A percentile compares a stretch with the other conserved stretches of the same genome.
Conservation (phyloP, 2,329 filamentous ascomycete genomes). For the Cladosporium sp. region DNA sequence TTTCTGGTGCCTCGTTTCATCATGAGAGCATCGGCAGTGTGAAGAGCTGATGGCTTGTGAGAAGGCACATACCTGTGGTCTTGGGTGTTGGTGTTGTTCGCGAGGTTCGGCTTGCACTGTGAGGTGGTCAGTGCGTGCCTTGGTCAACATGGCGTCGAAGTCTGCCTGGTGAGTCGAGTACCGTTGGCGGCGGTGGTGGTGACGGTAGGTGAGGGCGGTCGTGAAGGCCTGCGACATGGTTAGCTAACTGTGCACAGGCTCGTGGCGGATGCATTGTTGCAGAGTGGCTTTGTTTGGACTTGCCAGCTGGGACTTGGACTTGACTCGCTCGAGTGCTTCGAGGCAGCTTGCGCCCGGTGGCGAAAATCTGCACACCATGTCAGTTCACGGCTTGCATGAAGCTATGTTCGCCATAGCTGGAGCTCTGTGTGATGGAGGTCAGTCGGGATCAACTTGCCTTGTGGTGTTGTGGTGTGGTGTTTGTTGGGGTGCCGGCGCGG, state of each 20-base stretch:
- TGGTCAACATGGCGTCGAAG: not conserved
- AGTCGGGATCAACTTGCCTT: not conserved
- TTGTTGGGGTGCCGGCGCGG: not conserved
- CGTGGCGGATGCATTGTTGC: not conserved
- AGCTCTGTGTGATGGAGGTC: not conserved
- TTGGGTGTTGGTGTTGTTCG: not conserved
- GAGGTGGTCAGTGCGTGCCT: not conserved
- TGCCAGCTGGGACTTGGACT: not conserved
- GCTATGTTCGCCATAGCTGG: not conserved
- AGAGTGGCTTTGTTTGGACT: not conserved
- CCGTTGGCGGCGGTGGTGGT: not conserved
- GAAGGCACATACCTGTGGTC: not conserved
- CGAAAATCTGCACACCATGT: not conserved
- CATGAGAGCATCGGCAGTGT: not conserved
- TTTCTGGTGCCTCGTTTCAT: not conserved
- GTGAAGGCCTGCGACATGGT: not conserved
- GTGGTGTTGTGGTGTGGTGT: not conserved
- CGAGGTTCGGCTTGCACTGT: not conserved
- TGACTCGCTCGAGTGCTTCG: not conserved
- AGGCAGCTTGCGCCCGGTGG: not conserved
- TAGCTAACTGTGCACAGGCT: not conserved
- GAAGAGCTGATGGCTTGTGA: not conserved
- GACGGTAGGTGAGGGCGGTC: not conserved
- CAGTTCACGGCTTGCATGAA: not conserved
- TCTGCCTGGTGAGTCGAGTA: not conserved